Evolutionary conservation across 2,329 filamentous ascomycete species (phyloP), one percentile per base, ranked within the genome.

Genomic region (Cyphellophora europaea): DNA sequence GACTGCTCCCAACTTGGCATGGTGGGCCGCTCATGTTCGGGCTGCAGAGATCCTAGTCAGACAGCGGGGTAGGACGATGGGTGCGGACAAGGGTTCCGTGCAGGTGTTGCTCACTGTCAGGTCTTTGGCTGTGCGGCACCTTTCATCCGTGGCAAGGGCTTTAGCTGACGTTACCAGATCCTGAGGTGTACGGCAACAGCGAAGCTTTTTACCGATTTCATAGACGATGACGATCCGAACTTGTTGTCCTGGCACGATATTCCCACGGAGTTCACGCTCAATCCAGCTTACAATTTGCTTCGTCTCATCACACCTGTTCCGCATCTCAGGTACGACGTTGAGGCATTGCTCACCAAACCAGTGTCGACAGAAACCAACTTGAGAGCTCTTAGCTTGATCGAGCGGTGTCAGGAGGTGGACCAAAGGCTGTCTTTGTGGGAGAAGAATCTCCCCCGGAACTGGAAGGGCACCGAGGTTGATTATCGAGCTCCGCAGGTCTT

Each of bases 151-250:
- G n/a, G n/a, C n/a, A 8, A 25, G 21, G 8, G 21, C 21, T 25
- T 25, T 8, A 25, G 21, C 21, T 25, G n/a, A 25, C 21, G 21
- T 8, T 25, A n/a, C 8, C n/a, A 25, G 21, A 8, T 25, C 8
- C 21, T 25, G n/a, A 8, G 21, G n/a, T n/a, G n/a, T 25, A 8
- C 21, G 21, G n/a, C 21, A 8, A 8, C 8, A 25, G 8, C 21
- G 21, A n/a, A 25, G 21, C 21, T 8, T n/a, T 25, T 25, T n/a
- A n/a, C n/a, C 10, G 30, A 32, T 12, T 12, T 32, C 12, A 18
- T 32, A 4, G 18, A 32, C 18, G 30, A 32, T 18, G 19, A 32
- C 8, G n/a, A 32, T 21, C 30, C 30, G 3, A n/a, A 32, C 12
- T 8, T 19, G 2, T n/a, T 32, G 15, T 32, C 30, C 10, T 32